These are phyloP conservation scores for Lotmaria passim DNA, from an alignment of 208 protist species.

Conservation along the genomic window DNA sequence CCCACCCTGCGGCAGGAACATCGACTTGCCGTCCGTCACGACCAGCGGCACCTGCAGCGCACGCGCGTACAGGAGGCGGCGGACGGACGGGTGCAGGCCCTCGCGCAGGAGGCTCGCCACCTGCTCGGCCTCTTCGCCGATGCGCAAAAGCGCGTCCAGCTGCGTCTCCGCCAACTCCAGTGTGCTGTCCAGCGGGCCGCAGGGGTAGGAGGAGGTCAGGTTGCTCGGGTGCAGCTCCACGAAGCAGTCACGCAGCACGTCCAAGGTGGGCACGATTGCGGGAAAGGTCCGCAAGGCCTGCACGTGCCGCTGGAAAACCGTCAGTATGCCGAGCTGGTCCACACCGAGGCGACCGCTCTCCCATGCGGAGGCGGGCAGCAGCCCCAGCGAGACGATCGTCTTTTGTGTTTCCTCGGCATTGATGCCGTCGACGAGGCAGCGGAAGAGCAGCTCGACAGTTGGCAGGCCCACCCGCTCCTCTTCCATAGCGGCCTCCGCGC, in stretches of 20 bases:
- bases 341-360: slow-evolving; percentile 47
- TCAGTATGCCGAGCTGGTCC: slow-evolving; percentile 62
- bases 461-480: slow-evolving; percentile 47
- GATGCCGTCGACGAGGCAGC: slow-evolving; percentile 67
- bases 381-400: slow-evolving; percentile 13
- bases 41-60: slow-evolving; percentile 65
- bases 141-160: slow-evolving; percentile 57
- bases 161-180: slow-evolving; percentile 57
- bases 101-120: slow-evolving; percentile 53
- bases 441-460: slow-evolving; percentile 55
- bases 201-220: slow-evolving; percentile 15
- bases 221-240: slow-evolving; percentile 52
- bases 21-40: slow-evolving; percentile 68
- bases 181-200: slow-evolving; percentile 43
- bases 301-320: slow-evolving; percentile 65
- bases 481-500: slow-evolving; percentile 18
- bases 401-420: slow-evolving; percentile 37
- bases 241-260: slow-evolving; percentile 62
- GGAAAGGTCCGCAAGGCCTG: slow-evolving; percentile 58
- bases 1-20: slow-evolving; percentile 46
- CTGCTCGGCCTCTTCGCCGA: slow-evolving; percentile 42
- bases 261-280: slow-evolving; percentile 51
- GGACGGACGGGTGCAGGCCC: slow-evolving; percentile 69
- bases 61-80: slow-evolving; percentile 83
- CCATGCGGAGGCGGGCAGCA: slow-evolving; percentile 30